These are phyloP conservation scores for Sparassis latifolia DNA, from an alignment of 1,284 basidiomycete genomes.

Conservation along the genomic window DNA sequence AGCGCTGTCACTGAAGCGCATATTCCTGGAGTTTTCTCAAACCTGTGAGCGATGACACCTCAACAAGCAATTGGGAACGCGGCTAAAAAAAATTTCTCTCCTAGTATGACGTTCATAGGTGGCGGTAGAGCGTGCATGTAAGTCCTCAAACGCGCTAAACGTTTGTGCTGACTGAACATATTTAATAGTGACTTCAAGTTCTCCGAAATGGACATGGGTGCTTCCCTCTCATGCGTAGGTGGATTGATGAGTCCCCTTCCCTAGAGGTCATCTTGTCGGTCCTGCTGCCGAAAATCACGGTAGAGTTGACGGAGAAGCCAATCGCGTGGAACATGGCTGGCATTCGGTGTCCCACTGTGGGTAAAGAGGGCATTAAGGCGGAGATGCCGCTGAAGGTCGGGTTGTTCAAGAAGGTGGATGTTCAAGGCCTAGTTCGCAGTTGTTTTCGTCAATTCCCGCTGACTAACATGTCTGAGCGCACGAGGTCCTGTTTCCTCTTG, in stretches of 20 bases:
- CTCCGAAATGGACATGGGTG: slow-evolving; percentile 15
- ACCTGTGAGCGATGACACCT: slow-evolving; percentile 9
- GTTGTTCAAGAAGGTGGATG: neutral
- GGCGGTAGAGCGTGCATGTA: slow-evolving; percentile 19
- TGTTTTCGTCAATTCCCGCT: too few species aligned
- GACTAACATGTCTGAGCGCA: too few species aligned
- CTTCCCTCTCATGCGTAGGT: neutral
- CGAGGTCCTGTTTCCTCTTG: too few species aligned
- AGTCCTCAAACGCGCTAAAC: neutral
- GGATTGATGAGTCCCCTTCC: neutral
- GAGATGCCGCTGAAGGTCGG: slow-evolving; percentile 8
- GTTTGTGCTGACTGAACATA: neutral
- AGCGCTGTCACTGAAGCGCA: slow-evolving; percentile 11
- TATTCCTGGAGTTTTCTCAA: slow-evolving; percentile 14
- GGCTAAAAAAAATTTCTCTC: neutral
- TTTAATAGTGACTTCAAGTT: slow-evolving; percentile 10
- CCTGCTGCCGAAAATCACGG: slow-evolving; percentile 10
- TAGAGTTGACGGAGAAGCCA: slow-evolving; percentile 10
- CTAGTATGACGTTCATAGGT: slow-evolving; percentile 18
- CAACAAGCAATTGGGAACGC: neutral
- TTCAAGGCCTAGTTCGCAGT: too few species aligned
- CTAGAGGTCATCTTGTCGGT: slow-evolving; percentile 12
- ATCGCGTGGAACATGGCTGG: slow-evolving; percentile 18
- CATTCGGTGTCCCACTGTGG: slow-evolving; percentile 16
- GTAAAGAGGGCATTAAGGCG: slow-evolving; percentile 8